Base-by-base conservation (phyloP, 2,329 filamentous ascomycete genomes). In the Zalaria obscura region DNA sequence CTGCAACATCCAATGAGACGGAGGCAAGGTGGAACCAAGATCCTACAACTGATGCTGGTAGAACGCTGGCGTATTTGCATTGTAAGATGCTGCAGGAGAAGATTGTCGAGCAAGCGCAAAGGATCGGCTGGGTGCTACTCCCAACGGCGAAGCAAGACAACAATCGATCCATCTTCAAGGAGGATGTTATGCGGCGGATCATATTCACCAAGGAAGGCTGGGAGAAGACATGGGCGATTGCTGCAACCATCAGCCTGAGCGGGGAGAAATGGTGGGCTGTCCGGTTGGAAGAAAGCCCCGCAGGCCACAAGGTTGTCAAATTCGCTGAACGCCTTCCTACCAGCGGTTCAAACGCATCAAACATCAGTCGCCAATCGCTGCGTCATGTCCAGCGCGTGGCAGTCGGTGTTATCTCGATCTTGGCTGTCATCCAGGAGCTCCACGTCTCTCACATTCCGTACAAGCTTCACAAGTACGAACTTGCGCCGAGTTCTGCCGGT, bases 231-330 rank as follows among this genome's bases (percentile, higher is more conserved):
- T 94, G 85, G 83, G 75, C 79, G 47, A 64, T 93, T 33, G 78
- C 79, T 48, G 71, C 82, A 36, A 76, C 77, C 40, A 70, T 86
- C 56, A 78, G 80, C 55, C 68, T 83, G 54, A 70, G 72, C 52
- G 83, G 84, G 40, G 83, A 91, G 55, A 72, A 72, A 46, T 93
- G 84, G 83, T 88, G 80, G 77, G 65, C 88, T 45, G 66, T 85
- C 41, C 72, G 80, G 58, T 59, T 75, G 70, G 78, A 64, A 63
- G 72, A 43, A 25, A 40, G 39, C 9, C 25, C 42, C 5, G 34
- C 39, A 25, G 45, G 42, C 8, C 36, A 42, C 5, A 42, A 40
- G 27, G 40, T 46, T 25, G 49, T 60, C 28, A 40, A 32, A 25
- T 41, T 40, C n/a, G 49, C 50, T 25, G 43, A 45, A 26, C 35